Evolutionary conservation across 306 rosid species (phyloP).

Genomic region (Begonia peltatifolia): DNA sequence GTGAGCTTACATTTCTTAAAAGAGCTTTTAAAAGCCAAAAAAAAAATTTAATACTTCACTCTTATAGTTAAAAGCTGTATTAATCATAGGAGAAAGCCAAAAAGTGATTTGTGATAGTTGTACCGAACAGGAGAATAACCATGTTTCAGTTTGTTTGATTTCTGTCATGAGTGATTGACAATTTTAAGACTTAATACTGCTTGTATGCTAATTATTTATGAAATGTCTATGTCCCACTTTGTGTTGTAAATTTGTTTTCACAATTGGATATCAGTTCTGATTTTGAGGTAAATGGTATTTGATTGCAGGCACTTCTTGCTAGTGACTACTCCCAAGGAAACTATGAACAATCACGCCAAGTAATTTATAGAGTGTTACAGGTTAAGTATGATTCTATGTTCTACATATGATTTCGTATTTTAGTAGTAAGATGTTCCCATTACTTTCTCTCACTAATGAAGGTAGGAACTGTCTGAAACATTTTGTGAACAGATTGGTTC

Average conservation of each 20-base stretch:
- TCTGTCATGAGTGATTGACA: too few species aligned
- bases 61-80: background rate
- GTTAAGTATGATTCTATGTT: constrained; percentile 14
- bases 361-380: constrained; percentile 65
- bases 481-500: constrained; percentile 57
- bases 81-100: too few species aligned
- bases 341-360: constrained; percentile 53
- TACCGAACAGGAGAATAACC: too few species aligned
- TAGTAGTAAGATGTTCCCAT: background rate
- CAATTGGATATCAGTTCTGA: background rate
- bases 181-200: too few species aligned
- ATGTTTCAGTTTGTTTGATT: too few species aligned
- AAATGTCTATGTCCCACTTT: too few species aligned
- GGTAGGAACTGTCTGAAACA: constrained; percentile 10
- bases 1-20: too few species aligned
- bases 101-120: too few species aligned
- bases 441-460: background rate
- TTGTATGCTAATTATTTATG: too few species aligned
- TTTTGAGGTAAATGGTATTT: background rate
- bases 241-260: too few species aligned
- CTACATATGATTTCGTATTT: background rate
- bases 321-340: constrained; percentile 54
- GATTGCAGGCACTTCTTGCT: constrained; percentile 74
- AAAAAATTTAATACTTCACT: background rate
- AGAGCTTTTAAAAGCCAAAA: background rate